Evolutionary conservation across 257 asterid species (phyloP), one percentile per base, ranked within the genome.

Genomic region (Thymus mandschuricus): DNA sequence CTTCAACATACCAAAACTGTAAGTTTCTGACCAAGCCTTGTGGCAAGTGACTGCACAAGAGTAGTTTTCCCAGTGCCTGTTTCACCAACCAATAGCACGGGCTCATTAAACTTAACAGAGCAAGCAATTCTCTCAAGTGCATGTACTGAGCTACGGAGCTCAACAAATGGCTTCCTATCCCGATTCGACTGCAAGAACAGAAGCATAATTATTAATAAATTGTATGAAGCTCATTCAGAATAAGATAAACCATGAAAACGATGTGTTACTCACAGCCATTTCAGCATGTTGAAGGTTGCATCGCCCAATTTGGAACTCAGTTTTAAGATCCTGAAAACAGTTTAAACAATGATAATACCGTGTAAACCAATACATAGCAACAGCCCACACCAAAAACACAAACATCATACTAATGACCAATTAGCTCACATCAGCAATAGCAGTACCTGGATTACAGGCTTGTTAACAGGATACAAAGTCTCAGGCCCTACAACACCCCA

Each of bases 1-100:
- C 60, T n/a, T 35, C 41, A 66, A 77, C 91, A 67, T 91, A 94
- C 99, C 97, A 94, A 78, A 79, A 94, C 97, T 8, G 90, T 86
- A 74, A 94, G 96, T 71, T 86, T 91, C 81, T 88, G 92, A 66
- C 95, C 92, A 80, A 89, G 86, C 82, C 85, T 84, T 6, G 79
- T 64, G 31, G 97, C 95, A 75, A 94, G 87, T 63, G 82, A 83
- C 81, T 94, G 99, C 62, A 94, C 98, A 78, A 94, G 96, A 56
- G 99, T 94, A 68, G 99, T 94, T 82, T 94, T 94, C 73, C 99
- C 99, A 40, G 99, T 86, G 71, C 99, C 99, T 55, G 99, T 94
- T 81, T 94, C 99, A 78, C 99, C 99, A 78, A 94, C 99, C 84
- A 94, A 81, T 41, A 94, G 90, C 70, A 94, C 96, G 46, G 99